Conservation (phyloP, 495 filamentous ascomycete genomes). For the Daldinia vernicosa region DNA sequence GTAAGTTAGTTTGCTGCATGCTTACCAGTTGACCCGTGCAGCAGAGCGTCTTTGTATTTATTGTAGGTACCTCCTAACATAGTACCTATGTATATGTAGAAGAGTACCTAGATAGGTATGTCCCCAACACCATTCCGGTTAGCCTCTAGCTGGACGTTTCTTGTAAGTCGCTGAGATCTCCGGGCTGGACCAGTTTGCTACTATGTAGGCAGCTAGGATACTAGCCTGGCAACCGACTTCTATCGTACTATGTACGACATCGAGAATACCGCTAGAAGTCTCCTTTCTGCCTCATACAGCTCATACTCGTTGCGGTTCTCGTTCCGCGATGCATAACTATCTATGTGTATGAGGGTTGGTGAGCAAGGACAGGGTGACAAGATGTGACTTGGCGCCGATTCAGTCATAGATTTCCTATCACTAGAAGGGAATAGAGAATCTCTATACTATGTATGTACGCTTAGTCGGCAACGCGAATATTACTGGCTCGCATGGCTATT, state of each 20-base stretch:
- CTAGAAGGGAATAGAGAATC: slow-evolving; percentile 6
- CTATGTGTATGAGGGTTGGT: slow-evolving; percentile 12
- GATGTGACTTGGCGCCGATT: slow-evolving; percentile 19
- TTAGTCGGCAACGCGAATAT: slow-evolving; percentile 16
- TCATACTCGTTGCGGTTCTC: slow-evolving; percentile 7
- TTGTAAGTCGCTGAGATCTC: slow-evolving; percentile 26
- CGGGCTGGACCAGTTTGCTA: slow-evolving; percentile 33
- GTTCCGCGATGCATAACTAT: slow-evolving; percentile 16
- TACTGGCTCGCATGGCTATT: slow-evolving; percentile 9
- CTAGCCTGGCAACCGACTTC: slow-evolving; percentile 29
- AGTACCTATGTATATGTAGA: too few relatives aligned
- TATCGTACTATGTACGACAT: slow-evolving; percentile 36
- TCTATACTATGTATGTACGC: too few relatives aligned
- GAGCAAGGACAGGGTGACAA: slow-evolving; percentile 10
- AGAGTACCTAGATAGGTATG: neutral
- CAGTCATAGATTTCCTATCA: slow-evolving; percentile 21
- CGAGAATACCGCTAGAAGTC: slow-evolving; percentile 15
- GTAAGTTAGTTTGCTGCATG: slow-evolving; percentile 32
- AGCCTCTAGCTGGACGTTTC: slow-evolving; percentile 20
- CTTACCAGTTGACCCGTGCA: slow-evolving; percentile 34
- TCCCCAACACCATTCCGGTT: slow-evolving; percentile 30
- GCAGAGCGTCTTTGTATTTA: slow-evolving; percentile 20
- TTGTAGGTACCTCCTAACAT: neutral
- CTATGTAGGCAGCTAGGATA: neutral
- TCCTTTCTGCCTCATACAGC: neutral